phyloP scores from a whole-genome alignment of 176 grass and related monocot genomes.

The Carex kokanica region DNA sequence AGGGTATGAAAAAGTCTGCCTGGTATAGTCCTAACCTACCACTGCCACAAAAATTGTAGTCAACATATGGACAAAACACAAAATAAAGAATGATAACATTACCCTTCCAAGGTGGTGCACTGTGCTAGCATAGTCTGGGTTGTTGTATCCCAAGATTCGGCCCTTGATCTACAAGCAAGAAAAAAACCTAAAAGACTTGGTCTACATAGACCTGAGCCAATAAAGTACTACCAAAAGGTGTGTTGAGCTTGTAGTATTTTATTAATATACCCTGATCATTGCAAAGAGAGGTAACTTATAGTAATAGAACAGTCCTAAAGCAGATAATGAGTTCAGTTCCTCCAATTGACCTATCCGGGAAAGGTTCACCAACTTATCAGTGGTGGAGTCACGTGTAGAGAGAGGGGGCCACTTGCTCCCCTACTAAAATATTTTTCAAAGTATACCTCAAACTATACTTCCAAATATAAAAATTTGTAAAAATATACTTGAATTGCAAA shows the following conservation, averaged over 20 bases:
- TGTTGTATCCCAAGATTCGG: slow-evolving; percentile 55
- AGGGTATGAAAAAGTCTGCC: not conserved
- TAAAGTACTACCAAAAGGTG: not conserved
- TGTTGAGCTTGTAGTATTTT: not conserved
- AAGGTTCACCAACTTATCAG: not conserved
- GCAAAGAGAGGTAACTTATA: not conserved
- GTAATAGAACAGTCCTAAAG: not conserved
- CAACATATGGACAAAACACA: slow-evolving; percentile 29
- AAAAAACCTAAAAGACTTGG: not conserved
- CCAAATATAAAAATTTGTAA: too few relatives aligned
- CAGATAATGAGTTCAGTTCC: not conserved
- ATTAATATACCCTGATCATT: not conserved
- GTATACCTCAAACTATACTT: too few relatives aligned
- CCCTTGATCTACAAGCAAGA: slow-evolving; percentile 64
- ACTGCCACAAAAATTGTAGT: not conserved
- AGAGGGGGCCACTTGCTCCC: too few relatives aligned
- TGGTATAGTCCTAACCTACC: not conserved
- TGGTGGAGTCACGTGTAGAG: too few relatives aligned
- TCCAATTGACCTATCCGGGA: not conserved
- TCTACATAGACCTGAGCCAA: not conserved
- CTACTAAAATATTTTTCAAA: too few relatives aligned
- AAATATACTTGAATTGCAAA: too few relatives aligned
- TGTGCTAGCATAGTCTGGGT: slow-evolving; percentile 77
- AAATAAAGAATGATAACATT: slow-evolving; percentile 16
- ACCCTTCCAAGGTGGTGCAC: slow-evolving; percentile 90